These are phyloP conservation scores for Yamadazyma kanchanaburiensis DNA, from an alignment of 1,139 yeast genomes.

Conservation along the genomic window DNA sequence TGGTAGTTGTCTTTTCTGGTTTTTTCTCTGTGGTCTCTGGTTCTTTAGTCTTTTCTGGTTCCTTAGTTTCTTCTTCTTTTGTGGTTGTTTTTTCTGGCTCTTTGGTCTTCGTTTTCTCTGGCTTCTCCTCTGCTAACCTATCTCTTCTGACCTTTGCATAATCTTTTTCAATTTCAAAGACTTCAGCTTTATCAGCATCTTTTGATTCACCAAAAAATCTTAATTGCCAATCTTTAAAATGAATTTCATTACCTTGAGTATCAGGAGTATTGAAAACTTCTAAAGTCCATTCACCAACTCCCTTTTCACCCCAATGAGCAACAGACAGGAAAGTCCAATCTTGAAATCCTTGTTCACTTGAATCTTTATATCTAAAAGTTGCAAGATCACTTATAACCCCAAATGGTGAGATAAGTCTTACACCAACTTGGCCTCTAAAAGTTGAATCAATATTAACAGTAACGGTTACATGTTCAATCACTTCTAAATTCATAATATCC, in stretches of 20 bases:
- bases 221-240: constrained; percentile 69
- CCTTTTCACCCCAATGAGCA: constrained; percentile 95
- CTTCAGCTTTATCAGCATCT: constrained; percentile 59
- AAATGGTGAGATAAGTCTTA: constrained; percentile 67
- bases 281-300: constrained; percentile 80
- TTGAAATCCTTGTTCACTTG: constrained; percentile 53
- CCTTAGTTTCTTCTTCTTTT: constrained; percentile 1
- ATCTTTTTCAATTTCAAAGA: constrained; percentile 36
- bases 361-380: constrained; percentile 62
- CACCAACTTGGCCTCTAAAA: constrained; percentile 67
- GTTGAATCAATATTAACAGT: constrained; percentile 66
- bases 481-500: constrained; percentile 56
- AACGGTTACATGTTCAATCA: constrained; percentile 84
- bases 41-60: constrained; percentile 1
- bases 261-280: constrained; percentile 43
- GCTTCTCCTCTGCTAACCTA: constrained; percentile 12
- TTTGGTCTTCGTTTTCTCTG: constrained; percentile 2
- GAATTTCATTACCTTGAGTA: constrained; percentile 32
- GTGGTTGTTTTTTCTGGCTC: constrained; percentile 3
- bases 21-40: constrained; percentile 2
- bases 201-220: constrained; percentile 77
- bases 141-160: constrained; percentile 40
- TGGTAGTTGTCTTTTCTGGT: constrained; percentile 4
- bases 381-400: constrained; percentile 78
- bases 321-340: constrained; percentile 98